Base-by-base conservation (phyloP, 371 early-diverging fungal species). In the Mortierella sp. region DNA sequence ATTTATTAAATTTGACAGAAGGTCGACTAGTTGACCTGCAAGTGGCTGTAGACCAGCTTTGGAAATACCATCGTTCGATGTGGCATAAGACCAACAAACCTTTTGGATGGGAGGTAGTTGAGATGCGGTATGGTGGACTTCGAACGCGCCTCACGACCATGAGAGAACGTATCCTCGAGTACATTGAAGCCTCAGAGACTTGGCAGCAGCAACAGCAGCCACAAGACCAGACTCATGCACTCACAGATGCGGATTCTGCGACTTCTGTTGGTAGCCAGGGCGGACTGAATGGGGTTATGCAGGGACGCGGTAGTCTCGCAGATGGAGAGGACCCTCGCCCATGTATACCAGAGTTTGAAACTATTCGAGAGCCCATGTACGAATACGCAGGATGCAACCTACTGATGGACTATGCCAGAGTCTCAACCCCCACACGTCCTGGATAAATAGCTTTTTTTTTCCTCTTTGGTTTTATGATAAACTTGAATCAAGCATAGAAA, bases 61-160 rank as follows among this genome's bases (percentile, higher is more conserved):
- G 95, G 94, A 87, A 87, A 53, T 93, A 88, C 69, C 96, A 96
- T 76, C 91, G 96, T 5, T 81, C 85, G 8, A 67, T 93, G 68
- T 96, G 96, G 96, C 87, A 90, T 75, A 84, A 86, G 61, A 91
- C 89, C 62, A 92, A 91, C 81, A 93, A 93, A 66, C 94, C 96
- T 1, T 94, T 94, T 87, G 96, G 96, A 2, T 92, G 93, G 91
- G 96, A 96, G 72, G 88, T 93, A 0, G 66, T 96, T 4, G 95
- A 96, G 71, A 76, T 91, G 62, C 89, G 96, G 37, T 96, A 96
- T 76, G 96, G 96, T 58, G 94, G 92, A 2, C 67, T 94, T 29
- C 76, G 90, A 0, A 87, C 94, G 8, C 88, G 96, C 4, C 69
- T 95, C 51, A 86, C 90, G 63, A 94, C 93, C 42, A 88, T 95